Base-by-base conservation (phyloP, 768 basidiomycete genomes). In the Tephrocybe sp. region DNA sequence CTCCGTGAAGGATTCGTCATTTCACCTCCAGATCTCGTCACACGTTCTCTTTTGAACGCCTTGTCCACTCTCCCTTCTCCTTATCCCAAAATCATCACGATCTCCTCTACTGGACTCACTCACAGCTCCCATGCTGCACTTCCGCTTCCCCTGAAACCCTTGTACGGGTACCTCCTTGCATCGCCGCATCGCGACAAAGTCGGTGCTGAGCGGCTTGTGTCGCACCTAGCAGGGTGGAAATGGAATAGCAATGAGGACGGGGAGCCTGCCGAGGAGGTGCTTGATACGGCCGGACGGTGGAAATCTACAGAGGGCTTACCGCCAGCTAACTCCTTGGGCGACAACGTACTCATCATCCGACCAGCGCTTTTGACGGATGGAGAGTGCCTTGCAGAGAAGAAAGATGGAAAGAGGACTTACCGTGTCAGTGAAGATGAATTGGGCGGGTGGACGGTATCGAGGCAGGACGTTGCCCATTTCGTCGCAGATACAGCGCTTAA, bases 381-480 rank as follows among this genome's bases (percentile, higher is more conserved):
- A 0, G 68, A 70, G 5, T 81, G 80, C 62, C 46, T 63, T 2
- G 72, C 68, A 1, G 77, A 78, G 8, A 21, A 39, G 4, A 63
- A 69, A 45, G n/a, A 32, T 12, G 45, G 38, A 45, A 47, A 20
- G 48, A 45, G 11, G 56, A 55, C 72, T 0, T 86, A 86, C 62
- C 58, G 69, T 20, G 73, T 74, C 12, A 68, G 65, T 11, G 78
- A 73, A 25, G 68, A 62, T 15, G 74, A 80, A 20, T 7, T 79
- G 9, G 63, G 65, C 2, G 70, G 69, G 6, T 87, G 74, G 59
- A 77, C 76, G 18, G 61, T 88, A 4, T 83, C 84, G 33, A 74
- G 86, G 61, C 73, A 69, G 59, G 86, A 88, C 61, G 81, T 84
- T 1, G 82, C 80, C 0, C 83, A 87, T 67, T 87, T 86, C 64